Base-by-base conservation (phyloP, 495 filamentous ascomycete species). In the Penicilliopsis zonata region DNA sequence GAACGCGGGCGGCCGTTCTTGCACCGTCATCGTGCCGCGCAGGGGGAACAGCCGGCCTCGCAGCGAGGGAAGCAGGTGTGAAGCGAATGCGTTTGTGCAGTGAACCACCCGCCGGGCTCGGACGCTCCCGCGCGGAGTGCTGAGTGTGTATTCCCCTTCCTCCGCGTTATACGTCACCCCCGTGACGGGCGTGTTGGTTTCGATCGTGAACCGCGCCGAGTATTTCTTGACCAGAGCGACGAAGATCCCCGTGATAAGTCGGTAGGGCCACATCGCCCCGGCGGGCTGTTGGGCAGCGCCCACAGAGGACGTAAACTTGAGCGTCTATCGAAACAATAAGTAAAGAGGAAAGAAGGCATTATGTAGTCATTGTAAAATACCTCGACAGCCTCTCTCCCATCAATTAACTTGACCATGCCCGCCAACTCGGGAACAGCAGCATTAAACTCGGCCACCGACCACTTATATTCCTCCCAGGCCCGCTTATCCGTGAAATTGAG, bases 11-110 rank as follows among this genome's bases (percentile, higher is more conserved):
- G 37, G 33, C 2, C 59, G 47, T 4, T 31, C 34, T 42, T 69
- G 61, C 3, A 49, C 50, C 1, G 55, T 52, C 65, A 71, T 71
- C 24, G 66, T 60, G 0, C 61, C 68, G 5, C 64, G 55, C 0
- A 56, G 31, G 1, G 67, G 65, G 9, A 64, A 57, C 14, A 71
- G 21, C 25, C 51, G 58, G 2, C 59, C 57, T 23, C 45, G 43
- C 10, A 70, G 47, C 2, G 57, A 54, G 1, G 67, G 60, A 14
- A 70, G 43, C 9, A 70, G 53, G 24, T 67, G 55, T 0, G 61
- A 36, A 4, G 61, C 48, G 37, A 59, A 59, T 19, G 46, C 67
- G 33, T 71, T 69, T 15, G 62, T 70, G 14, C 63, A 59, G 40
- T 66, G 62, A n/a, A 74, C 36, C 18, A 71, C 37, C 28, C 63